Evolutionary conservation across 148 eudicot species (phyloP), one percentile per base, ranked within the genome.

Genomic region (Camellia sinensis): DNA sequence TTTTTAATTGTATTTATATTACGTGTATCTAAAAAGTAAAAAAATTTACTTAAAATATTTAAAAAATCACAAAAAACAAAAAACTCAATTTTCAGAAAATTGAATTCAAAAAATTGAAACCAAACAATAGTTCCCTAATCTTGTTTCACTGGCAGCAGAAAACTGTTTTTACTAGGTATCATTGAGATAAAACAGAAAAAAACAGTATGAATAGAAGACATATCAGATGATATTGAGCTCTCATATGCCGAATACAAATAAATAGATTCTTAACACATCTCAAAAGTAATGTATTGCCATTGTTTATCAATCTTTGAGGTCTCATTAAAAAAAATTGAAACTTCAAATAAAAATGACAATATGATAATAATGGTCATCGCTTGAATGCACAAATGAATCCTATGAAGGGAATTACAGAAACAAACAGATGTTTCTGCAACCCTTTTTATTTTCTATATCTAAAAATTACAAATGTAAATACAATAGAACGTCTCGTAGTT

Each of bases 391-490:
- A 5, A 50, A 53, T 71, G 54, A 74, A 52, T 21, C 75, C 15
- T 37, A 56, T 50, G 56, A 63, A 46, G 21, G n/a, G 22, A 18
- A 76, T 67, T 22, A 60, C 71, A 19, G 41, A 68, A 37, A 45
- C 12, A 76, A 41, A 41, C 77, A 63, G 48, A 48, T 43, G 19
- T 48, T 11, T 63, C 61, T 61, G 50, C 83, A n/a, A 62, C 73
- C 57, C 53, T 48, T 77, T 50, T 77, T 50, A 71, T 62, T 66
- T 8, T n/a, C 54, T 12, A 1, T 19, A 18, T 59, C 52, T 29
- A 17, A 46, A 48, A 78, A 81, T 74, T 81, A 66, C 72, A 67
- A 22, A 80, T 50, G 71, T 50, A 71, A 63, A 84, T 44, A 73
- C 75, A 29, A 29, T 46, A 4, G 12, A 71, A 37, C 3, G 22